Evolutionary conservation across 2,329 filamentous ascomycete species (phyloP).

Genomic region (Incumbomyces delicatus): DNA sequence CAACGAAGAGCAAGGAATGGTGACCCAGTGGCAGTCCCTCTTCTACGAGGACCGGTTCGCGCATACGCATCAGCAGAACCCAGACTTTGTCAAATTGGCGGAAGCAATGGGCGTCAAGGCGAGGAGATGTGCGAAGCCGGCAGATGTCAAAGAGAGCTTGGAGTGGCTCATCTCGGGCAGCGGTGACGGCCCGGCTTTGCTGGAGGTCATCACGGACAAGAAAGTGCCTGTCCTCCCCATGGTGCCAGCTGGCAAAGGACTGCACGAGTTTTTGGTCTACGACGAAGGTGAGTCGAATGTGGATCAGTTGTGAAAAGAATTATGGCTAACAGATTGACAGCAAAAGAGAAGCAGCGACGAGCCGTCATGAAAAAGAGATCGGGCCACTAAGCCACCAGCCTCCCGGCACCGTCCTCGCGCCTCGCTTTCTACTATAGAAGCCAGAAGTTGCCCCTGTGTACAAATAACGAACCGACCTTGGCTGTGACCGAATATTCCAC

Average conservation of each 20-base stretch:
- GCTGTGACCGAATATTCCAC: too few relatives aligned
- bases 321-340: slow-evolving; percentile 31
- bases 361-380: slow-evolving; percentile 58
- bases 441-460: too few relatives aligned
- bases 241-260: slow-evolving; percentile 76
- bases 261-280: slow-evolving; percentile 90
- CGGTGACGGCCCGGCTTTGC: slow-evolving; percentile 71
- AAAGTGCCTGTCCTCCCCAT: slow-evolving; percentile 83
- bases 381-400: slow-evolving; percentile 13
- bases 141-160: slow-evolving; percentile 66
- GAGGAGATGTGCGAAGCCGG: slow-evolving; percentile 60
- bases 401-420: too few relatives aligned
- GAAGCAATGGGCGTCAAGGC: slow-evolving; percentile 84
- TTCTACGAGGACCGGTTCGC: slow-evolving; percentile 91
- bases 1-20: slow-evolving; percentile 98
- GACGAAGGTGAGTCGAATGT: slow-evolving; percentile 55
- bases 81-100: slow-evolving; percentile 88
- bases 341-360: slow-evolving; percentile 58
- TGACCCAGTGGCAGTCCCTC: slow-evolving; percentile 95
- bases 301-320: slow-evolving; percentile 1
- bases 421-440: too few relatives aligned
- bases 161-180: slow-evolving; percentile 63
- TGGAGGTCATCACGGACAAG: slow-evolving; percentile 77
- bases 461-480: too few relatives aligned
- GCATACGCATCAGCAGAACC: slow-evolving; percentile 89